Base-by-base conservation (phyloP, 352 stramenopile species). In the Phytophthora litchii region DNA sequence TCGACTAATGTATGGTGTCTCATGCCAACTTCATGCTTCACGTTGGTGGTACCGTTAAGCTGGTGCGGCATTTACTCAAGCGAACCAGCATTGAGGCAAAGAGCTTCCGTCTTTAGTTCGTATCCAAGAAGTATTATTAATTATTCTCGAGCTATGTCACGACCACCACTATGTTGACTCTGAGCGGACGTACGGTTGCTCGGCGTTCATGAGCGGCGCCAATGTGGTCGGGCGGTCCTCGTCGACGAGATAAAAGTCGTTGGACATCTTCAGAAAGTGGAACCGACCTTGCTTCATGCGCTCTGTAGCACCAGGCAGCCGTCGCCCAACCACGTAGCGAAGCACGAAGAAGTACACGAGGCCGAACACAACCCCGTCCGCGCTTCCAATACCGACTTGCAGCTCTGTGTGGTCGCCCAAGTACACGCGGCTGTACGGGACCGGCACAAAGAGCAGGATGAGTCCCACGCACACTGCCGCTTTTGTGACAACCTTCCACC, bases 341-440 rank as follows among this genome's bases (percentile, higher is more conserved):
- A 78, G 37, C 29, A 78, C 37, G 21, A 71, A 57, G 42, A 88
- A 85, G 65, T 78, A 85, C 37, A 78, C 3, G 16, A 76, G 46
- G 3, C 61, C 70, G 14, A 83, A 58, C 14, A 83, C 55, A 21
- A 76, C 50, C 2, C 78, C 78, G 48, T 80, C 29, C 5, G 45
- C 53, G 25, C 55, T 64, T 42, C 78, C 78, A 19, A 88, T 72
- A 20, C 17, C 50, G 36, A 82, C 72, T 55, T 88, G 78, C 35
- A 85, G 52, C 16, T 47, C 41, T 34, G 74, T 82, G 70, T 88
- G 78, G 60, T 88, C 78, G 21, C 78, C 78, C 35, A 88, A 35
- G 56, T 88, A 83, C 49, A 85, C 48, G 57, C 78, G 78, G 44
- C 75, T 83, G 67, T 82, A 88, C 0, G 78, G 78, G 4, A 88